A percentile compares a stretch with the other conserved stretches of the same genome.
These are phyloP conservation scores for Metarhizium humberi DNA, from an alignment of 2,329 filamentous ascomycete genomes.

Conservation along the genomic window DNA sequence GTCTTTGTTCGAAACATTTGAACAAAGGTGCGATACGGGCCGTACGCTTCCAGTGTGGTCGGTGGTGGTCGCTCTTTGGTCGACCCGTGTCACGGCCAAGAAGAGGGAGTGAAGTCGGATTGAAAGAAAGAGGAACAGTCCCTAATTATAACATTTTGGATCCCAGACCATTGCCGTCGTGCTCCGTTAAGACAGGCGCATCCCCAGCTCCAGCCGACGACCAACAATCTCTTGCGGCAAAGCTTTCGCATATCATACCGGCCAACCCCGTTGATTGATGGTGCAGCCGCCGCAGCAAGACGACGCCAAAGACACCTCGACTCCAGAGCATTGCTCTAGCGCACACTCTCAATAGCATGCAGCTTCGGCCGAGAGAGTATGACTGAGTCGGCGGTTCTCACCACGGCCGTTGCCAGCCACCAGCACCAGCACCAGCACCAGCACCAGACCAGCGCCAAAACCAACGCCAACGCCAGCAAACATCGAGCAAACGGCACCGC, in stretches of 20 bases:
- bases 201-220: neutral
- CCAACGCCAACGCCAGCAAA: too few relatives aligned
- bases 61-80: too few relatives aligned
- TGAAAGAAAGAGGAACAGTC: neutral
- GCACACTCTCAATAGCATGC: neutral
- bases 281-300: too few relatives aligned
- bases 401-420: slow-evolving; percentile 8
- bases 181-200: neutral
- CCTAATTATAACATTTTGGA: neutral
- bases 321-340: too few relatives aligned
- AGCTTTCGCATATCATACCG: too few relatives aligned
- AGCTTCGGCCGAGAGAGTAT: slow-evolving; percentile 9
- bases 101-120: too few relatives aligned
- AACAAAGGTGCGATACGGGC: too few relatives aligned
- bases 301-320: too few relatives aligned
- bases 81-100: too few relatives aligned
- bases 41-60: too few relatives aligned
- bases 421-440: slow-evolving; percentile 2
- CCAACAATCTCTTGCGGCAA: neutral
- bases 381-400: slow-evolving; percentile 19
- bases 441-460: slow-evolving; percentile 5
- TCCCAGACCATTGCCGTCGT: neutral
- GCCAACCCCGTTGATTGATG: too few relatives aligned
- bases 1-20: too few relatives aligned
- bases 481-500: neutral